Percentiles rank a stretch among this genome's conserved stretches.
Evolutionary conservation across 208 protist species (phyloP).

Genomic region (Trypanosoma platydactyli): DNA sequence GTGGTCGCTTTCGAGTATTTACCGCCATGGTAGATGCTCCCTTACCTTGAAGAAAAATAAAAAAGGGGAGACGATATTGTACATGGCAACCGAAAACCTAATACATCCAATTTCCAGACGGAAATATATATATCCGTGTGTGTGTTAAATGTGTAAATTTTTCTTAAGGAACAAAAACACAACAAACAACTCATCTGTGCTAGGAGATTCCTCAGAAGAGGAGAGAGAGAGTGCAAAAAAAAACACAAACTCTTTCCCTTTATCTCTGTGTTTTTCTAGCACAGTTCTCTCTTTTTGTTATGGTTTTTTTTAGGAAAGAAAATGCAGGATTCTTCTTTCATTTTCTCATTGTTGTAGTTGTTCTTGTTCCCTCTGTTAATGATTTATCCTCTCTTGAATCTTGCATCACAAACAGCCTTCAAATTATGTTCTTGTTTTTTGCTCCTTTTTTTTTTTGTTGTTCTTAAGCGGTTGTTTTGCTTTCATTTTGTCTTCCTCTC

Average conservation of each 20-base stretch:
- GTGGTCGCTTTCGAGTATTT: background rate
- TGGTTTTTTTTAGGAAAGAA: slow-evolving; percentile 28
- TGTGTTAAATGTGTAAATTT: too few species aligned
- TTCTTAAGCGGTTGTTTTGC: background rate
- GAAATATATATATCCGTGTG: too few species aligned
- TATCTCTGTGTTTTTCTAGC: slow-evolving; percentile 21
- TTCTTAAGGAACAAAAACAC: too few species aligned
- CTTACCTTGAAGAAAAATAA: too few species aligned
- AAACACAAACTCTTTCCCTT: too few species aligned
- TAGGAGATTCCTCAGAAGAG: too few species aligned
- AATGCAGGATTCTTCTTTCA: slow-evolving; percentile 12
- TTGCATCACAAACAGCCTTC: background rate
- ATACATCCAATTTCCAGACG: too few species aligned
- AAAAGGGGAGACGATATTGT: too few species aligned
- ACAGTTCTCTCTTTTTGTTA: slow-evolving; percentile 16
- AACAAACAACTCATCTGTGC: too few species aligned
- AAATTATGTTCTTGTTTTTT: slow-evolving; percentile 1
- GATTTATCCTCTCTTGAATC: too few species aligned
- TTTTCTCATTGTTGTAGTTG: slow-evolving; percentile 3
- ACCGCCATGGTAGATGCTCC: background rate
- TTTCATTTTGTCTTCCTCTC: slow-evolving; percentile 6
- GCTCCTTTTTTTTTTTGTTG: slow-evolving; percentile 10
- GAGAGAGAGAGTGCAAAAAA: too few species aligned
- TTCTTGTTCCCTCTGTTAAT: background rate
- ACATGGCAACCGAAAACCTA: too few species aligned